These are phyloP conservation scores for Hortiboletus flavorubellus DNA, from an alignment of 768 basidiomycete genomes.

Conservation along the genomic window DNA sequence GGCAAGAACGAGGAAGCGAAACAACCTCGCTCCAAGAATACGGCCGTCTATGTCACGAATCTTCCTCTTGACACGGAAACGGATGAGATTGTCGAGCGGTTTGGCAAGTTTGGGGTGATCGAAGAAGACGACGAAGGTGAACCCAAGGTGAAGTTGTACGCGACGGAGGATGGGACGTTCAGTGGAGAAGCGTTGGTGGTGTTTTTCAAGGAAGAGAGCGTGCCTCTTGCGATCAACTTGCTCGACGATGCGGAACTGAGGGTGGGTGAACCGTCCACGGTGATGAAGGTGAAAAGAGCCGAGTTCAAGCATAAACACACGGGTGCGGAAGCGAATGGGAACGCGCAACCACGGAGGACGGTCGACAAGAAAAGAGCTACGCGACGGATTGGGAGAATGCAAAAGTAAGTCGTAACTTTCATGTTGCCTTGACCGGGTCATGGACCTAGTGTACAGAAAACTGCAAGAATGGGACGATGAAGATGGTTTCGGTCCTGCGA, in stretches of 20 bases:
- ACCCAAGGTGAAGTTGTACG: constrained; percentile 95
- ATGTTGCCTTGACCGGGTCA: neutral
- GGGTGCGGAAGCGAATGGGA: constrained; percentile 37
- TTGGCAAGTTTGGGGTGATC: constrained; percentile 87
- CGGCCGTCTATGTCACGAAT: constrained; percentile 85
- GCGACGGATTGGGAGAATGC: constrained; percentile 79
- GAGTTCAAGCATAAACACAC: constrained; percentile 72
- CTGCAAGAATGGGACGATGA: constrained; percentile 92
- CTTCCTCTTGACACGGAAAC: constrained; percentile 73
- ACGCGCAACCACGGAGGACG: constrained; percentile 52
- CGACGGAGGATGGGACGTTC: constrained; percentile 80
- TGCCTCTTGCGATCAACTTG: constrained; percentile 74
- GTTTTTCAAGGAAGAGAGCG: constrained; percentile 97
- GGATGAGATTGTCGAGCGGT: constrained; percentile 80
- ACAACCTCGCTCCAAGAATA: constrained; percentile 75
- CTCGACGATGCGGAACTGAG: constrained; percentile 92
- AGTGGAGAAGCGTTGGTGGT: constrained; percentile 95
- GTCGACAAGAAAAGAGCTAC: constrained; percentile 77
- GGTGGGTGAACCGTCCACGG: constrained; percentile 68
- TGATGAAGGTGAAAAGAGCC: constrained; percentile 73
- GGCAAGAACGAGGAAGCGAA: constrained; percentile 57
- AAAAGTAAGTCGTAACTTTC: constrained; percentile 50
- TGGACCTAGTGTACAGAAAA: constrained; percentile 56
- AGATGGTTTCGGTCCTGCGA: constrained; percentile 81
- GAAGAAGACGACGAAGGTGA: constrained; percentile 90